Evolutionary conservation across 306 rosid genomes (phyloP).

Genomic region (Vigna reflexopilosa): DNA sequence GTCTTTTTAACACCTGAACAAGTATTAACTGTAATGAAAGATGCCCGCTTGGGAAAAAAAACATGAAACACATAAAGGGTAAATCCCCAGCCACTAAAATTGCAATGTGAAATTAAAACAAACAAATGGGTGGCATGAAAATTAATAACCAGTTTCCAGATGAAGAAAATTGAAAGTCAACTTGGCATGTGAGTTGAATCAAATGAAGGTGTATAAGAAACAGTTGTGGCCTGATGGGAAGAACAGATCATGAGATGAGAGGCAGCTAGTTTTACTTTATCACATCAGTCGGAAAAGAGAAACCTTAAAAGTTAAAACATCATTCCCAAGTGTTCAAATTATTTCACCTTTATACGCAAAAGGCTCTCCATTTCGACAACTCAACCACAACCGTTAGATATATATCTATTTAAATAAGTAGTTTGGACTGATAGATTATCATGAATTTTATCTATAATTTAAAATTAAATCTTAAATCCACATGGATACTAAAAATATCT

Average conservation of each 20-base stretch:
- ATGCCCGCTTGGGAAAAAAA: neutral
- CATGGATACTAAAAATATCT: no score
- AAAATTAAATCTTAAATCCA: no score
- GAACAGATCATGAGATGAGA: slow-evolving; percentile 14
- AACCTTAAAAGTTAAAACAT: neutral
- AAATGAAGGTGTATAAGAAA: neutral
- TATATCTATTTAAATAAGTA: no score
- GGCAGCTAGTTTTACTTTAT: neutral
- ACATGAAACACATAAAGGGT: neutral
- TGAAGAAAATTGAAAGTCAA: neutral
- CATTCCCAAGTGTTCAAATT: neutral
- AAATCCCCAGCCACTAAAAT: slow-evolving; percentile 12
- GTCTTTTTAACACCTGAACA: neutral
- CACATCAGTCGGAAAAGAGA: neutral
- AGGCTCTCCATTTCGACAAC: no score
- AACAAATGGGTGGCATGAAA: neutral
- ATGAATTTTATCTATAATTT: no score
- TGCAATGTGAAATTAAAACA: neutral
- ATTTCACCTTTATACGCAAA: neutral
- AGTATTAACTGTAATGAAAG: neutral
- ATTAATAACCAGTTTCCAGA: slow-evolving; percentile 16
- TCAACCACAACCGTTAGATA: no score
- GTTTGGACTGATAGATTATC: no score
- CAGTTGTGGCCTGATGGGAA: slow-evolving; percentile 24
- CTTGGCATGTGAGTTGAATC: neutral